A percentile compares a stretch with the other conserved stretches of the same genome.
These are phyloP conservation scores for Apiospora hydei DNA, from an alignment of 2,329 filamentous ascomycete genomes.

Conservation along the genomic window DNA sequence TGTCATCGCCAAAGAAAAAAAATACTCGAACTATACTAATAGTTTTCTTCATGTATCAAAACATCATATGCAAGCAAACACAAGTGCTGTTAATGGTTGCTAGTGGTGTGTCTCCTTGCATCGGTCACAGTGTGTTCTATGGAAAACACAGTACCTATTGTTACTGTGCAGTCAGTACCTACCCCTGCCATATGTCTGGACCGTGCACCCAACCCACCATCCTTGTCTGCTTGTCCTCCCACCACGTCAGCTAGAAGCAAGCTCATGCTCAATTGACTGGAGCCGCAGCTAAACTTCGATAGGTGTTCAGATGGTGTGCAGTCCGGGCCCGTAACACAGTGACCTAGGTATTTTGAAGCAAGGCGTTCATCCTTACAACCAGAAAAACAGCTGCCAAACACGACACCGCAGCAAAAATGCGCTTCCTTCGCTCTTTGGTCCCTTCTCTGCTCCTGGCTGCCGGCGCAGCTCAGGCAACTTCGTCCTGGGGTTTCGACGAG, in stretches of 20 bases:
- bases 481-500: constrained; percentile 78
- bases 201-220: not conserved
- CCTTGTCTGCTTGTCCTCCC: not conserved
- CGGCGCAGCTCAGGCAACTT: constrained; percentile 59
- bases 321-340: constrained; percentile 18
- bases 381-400: constrained; percentile 4
- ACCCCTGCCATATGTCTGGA: not conserved
- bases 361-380: not conserved
- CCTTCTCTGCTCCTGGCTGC: constrained; percentile 53
- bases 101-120: not conserved
- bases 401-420: constrained; percentile 44
- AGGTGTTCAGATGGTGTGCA: constrained; percentile 26
- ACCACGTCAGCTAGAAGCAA: constrained; percentile 19
- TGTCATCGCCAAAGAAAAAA: not conserved
- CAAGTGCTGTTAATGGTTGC: not conserved
- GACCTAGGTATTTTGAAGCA: constrained; percentile 15
- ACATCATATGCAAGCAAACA: not conserved
- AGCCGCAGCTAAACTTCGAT: constrained; percentile 19
- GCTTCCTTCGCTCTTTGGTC: constrained; percentile 49
- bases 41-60: not conserved
- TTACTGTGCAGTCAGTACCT: not conserved
- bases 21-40: not conserved
- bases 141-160: not conserved
- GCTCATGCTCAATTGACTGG: constrained; percentile 6
- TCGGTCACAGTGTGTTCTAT: not conserved